Evolutionary conservation across 1,284 basidiomycete species (phyloP), one percentile per base, ranked within the genome.

Genomic region (Ceratobasidium sp.): DNA sequence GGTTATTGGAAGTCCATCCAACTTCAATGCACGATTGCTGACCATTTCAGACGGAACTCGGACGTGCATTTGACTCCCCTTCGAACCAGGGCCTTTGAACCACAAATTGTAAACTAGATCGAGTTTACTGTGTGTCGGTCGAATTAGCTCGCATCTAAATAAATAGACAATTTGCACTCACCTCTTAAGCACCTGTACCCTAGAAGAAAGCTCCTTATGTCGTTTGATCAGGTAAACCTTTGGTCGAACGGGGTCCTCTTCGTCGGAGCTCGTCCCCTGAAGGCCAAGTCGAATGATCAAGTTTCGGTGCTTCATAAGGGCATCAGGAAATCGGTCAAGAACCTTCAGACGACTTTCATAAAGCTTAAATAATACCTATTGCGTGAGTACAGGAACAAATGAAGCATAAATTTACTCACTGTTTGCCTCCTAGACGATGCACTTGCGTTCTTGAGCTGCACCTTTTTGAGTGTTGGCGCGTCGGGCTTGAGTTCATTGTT

Each of bases 31-130:
- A 15, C 59, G 29, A 2, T 34, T 17, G 59, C 29, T 34, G 29
- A 61, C 59, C 59, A 15, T 34, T 32, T 61, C 59, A 7, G 59
- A 61, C 11, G 59, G 25, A 17, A n/a, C 59, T 22, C 59, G 59
- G 29, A 8, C 15, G 59, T 61, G 59, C 29, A 61, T 32, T 34
- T 61, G 59, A 40, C 59, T 61, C 34, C 59, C 59, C 40, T 61
- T 61, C 9, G 32, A 15, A 34, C 59, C 59, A 15, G 59, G 19
- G 32, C 59, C 59, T 40, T 61, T 61, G 32, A n/a, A 25, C 32
- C 34, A 61, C n/a, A 61, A 40, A 8, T 8, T 61, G 40, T 61
- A 61, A 13, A 40, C 59, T n/a, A 15, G 7, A n/a, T 61, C 59
- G 19, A 61, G 11, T 34, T 61, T 37, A 17, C 59, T 61, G 40